phyloP scores from a whole-genome alignment of 2,329 filamentous ascomycete genomes.

The Colletotrichum sansevieriae region DNA sequence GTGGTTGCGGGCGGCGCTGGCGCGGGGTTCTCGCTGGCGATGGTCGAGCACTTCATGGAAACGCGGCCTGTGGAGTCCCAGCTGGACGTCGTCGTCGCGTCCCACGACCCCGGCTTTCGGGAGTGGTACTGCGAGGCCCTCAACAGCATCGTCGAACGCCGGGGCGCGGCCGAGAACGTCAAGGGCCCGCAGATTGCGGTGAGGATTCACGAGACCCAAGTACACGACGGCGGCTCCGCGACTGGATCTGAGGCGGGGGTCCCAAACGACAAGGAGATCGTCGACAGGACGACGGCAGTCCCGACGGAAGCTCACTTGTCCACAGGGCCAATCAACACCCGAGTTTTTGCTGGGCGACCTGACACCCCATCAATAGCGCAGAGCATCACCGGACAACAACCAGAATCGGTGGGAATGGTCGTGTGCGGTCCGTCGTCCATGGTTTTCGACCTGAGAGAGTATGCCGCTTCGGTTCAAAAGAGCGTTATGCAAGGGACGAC shows the following conservation, averaged over 20 bases:
- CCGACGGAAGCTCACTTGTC: neutral
- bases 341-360: slow-evolving; percentile 39
- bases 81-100: slow-evolving; percentile 26
- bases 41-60: slow-evolving; percentile 57
- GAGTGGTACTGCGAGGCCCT: slow-evolving; percentile 33
- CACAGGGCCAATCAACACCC: neutral
- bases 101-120: slow-evolving; percentile 24
- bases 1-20: slow-evolving; percentile 69
- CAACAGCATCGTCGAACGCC: neutral
- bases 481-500: neutral
- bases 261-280: slow-evolving; percentile 5
- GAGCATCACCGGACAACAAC: neutral
- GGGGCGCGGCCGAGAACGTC: neutral
- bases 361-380: slow-evolving; percentile 31
- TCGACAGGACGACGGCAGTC: neutral
- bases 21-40: slow-evolving; percentile 63
- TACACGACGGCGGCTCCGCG: neutral
- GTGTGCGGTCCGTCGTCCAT: slow-evolving; percentile 46
- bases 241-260: neutral
- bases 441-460: slow-evolving; percentile 43
- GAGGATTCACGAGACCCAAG: slow-evolving; percentile 12
- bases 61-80: slow-evolving; percentile 14
- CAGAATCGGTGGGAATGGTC: slow-evolving; percentile 42
- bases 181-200: neutral
- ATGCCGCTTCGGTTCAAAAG: slow-evolving; percentile 43